Base-by-base conservation (phyloP, 2,329 filamentous ascomycete genomes). In the Fusarium sublunatum region DNA sequence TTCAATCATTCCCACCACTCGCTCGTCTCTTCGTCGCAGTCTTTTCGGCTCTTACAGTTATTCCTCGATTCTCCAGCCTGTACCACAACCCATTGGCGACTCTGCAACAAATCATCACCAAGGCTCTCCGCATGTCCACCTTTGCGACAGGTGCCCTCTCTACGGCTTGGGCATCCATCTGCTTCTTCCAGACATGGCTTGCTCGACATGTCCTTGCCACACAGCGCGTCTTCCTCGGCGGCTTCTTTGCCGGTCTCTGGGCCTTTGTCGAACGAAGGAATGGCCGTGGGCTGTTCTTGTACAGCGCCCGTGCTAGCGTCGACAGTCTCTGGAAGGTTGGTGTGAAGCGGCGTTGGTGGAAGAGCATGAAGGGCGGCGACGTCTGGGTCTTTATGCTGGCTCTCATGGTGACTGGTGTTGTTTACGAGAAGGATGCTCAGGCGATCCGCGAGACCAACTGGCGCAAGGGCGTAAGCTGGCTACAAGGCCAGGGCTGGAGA, bases 271-370 rank as follows among this genome's bases (percentile, higher is more conserved):
- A 93, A 72, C 82, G 88, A 40, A 80, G 81, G 45, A 79, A 83
- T 58, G 86, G 89, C 38, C 80, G 91, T 13, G 82, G 83, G 2
- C 85, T 91, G 51, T 96, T 96, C 76, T 70, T 97, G 59, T 95
- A 95, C 76, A 88, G 87, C 64, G 87, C 91, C 28, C 84, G 93
- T 3, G 79, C 89, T n/a, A 92, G 90, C 58, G 81, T 97, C 28
- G 91, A 96, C 74, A 91, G 87, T 34, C 76, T 93, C 41, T 98
- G 93, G 92, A 96, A 96, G 80, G 92, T 96, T 0, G 93, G 93
- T n/a, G 86, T 91, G 52, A 98, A 98, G 86, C 82, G 89, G 31
- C 86, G 92, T 2, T 92, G 92, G 87, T 97, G 94, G 92, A 87
- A 85, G 64, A 91, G 91, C 10, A 83, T 95, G 74, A 86, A 84